A percentile compares a stretch with the other conserved stretches of the same genome.
Conservation (phyloP, 768 basidiomycete species). For the Naganishia onofrii region DNA sequence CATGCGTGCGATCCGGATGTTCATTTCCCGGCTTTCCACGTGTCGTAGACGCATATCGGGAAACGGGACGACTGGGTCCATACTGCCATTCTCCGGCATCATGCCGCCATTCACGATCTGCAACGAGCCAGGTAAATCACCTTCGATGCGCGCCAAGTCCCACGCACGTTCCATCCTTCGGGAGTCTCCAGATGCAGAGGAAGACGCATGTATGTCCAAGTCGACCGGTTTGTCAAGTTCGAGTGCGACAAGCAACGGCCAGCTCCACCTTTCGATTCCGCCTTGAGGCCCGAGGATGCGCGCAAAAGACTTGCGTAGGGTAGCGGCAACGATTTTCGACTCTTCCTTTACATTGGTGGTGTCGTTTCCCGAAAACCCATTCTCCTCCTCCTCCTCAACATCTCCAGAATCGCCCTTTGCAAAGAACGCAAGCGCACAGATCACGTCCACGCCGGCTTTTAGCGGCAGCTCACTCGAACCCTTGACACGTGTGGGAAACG, state of each 20-base stretch:
- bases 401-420: background rate
- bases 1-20: conserved; percentile 65
- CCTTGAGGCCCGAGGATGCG: conserved; percentile 69
- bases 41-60: conserved; percentile 44
- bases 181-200: conserved; percentile 7
- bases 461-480: background rate
- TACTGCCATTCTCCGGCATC: background rate
- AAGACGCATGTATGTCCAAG: conserved; percentile 33
- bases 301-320: conserved; percentile 28
- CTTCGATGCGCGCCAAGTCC: conserved; percentile 30
- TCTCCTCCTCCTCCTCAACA: background rate
- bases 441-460: background rate
- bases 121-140: conserved; percentile 1
- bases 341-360: background rate
- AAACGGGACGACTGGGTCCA: conserved; percentile 29
- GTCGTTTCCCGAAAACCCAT: background rate
- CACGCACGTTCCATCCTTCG: conserved; percentile 40
- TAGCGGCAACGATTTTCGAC: background rate
- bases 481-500: background rate
- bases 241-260: conserved; percentile 75
- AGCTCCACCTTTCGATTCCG: conserved; percentile 88
- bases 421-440: background rate
- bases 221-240: conserved; percentile 63
- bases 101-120: background rate
- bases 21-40: conserved; percentile 41